Percentiles rank a stretch among this genome's conserved stretches.
Conservation (phyloP, 176 grass and related monocot genomes). For the Oryza australiensis region DNA sequence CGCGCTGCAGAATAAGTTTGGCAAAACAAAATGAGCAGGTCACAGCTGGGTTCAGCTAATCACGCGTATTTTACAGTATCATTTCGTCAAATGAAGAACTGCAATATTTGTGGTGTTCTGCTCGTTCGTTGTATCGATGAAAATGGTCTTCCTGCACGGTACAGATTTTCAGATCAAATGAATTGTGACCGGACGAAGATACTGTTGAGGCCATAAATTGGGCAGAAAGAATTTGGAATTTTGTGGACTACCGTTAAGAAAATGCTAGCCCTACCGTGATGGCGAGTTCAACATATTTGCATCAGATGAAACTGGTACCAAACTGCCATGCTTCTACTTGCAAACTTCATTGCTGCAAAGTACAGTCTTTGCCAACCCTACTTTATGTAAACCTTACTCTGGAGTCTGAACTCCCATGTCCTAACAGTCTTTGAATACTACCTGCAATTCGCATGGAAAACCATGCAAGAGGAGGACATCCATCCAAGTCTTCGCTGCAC, state of each 20-base stretch:
- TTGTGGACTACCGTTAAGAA: slow-evolving; percentile 9
- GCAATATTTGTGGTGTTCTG: neutral
- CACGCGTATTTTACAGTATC: no score
- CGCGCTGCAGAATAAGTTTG: no score
- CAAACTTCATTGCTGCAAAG: slow-evolving; percentile 43
- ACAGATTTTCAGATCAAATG: neutral
- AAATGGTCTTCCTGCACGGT: neutral
- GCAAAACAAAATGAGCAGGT: neutral
- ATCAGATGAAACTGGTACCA: neutral
- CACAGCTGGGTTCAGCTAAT: slow-evolving; percentile 34
- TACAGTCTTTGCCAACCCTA: slow-evolving; percentile 43
- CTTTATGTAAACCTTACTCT: slow-evolving; percentile 48
- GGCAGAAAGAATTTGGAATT: neutral
- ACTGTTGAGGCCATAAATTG: neutral
- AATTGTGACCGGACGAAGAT: neutral
- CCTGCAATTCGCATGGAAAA: neutral
- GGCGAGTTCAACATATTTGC: neutral
- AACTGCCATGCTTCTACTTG: slow-evolving; percentile 41
- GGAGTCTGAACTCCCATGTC: slow-evolving; percentile 16
- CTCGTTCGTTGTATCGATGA: neutral
- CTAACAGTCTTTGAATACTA: slow-evolving; percentile 26
- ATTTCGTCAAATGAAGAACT: neutral
- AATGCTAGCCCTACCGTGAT: slow-evolving; percentile 14
- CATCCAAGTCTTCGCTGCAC: neutral
- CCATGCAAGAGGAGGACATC: neutral